Base-by-base conservation (phyloP, 148 eudicot species). In the Simmondsia chinensis region DNA sequence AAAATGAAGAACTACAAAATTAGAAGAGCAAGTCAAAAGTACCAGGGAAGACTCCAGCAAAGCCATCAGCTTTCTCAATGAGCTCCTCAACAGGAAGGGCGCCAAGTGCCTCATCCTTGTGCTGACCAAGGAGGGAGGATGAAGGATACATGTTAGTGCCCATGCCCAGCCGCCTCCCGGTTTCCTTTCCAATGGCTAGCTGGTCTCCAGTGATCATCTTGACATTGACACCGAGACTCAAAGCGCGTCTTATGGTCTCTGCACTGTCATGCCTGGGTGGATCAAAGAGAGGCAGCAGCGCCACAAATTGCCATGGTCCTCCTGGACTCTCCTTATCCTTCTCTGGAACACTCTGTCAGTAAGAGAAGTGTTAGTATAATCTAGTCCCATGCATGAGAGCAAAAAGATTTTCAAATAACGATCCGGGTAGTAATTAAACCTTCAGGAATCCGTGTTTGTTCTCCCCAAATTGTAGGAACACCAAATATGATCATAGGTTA, bases 181-280 rank as follows among this genome's bases (percentile, higher is more conserved):
- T 83, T 61, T 83, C 94, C 51, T 83, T 83, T 20, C 65, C 94
- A 16, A 83, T 83, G 29, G 94, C 94, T 31, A 83, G 64, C 63
- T 83, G 94, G 59, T 83, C 94, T 50, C 94, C 94, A 7, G 94
- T 83, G 41, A 83, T 83, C 94, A 83, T 83, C 76, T 83, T 83
- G n/a, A 83, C 94, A 47, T 83, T 83, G 51, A 83, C 94, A 46
- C 94, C 87, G 42, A 83, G 94, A 64, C 56, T 28, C 22, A 83
- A 63, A 35, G 94, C 94, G n/a, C 79, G 87, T 17, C 66, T 74
- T 39, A 83, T 83, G 17, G 94, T 83, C 46, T 80, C 94, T 12
- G 78, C 83, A 71, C 94, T 83, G 53, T 83, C 94, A 31, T 79
- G 87, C 57, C 94, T 73, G 34, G 94, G 94, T 39, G 94, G 94